Base-by-base conservation (phyloP, 2,329 filamentous ascomycete genomes). In the Xylaria sp. region DNA sequence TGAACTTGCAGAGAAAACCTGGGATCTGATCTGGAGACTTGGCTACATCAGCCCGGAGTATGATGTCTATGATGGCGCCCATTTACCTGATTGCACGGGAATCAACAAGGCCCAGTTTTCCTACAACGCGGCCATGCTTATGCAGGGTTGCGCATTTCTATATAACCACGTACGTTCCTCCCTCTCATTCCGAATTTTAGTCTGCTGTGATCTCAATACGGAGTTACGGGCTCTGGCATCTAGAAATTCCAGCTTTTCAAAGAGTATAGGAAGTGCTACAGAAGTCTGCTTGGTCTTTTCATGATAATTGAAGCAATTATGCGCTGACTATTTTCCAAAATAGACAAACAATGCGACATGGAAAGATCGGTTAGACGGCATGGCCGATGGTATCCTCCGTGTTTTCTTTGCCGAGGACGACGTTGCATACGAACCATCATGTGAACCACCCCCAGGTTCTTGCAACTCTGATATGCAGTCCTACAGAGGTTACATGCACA, bases 401-500 rank as follows among this genome's bases (percentile, higher is more conserved):
- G 79, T 83, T 69, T 89, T 89, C 79, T 89, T 88, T 80, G 83
- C 83, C 51, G 12, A 62, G 3, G 79, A 87, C 15, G 85, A 85
- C 51, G 83, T 91, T 72, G 89, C 92, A 73, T 88, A 82, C 65
- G 92, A 95, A 79, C 80, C 88, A 2, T 83, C 89, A 13, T 95
- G 92, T 80, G 91, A 94, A 73, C 81, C 84, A 3, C 28, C 70
- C 2, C 67, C 68, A 2, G 80, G 76, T 25, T 85, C 81, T 23
- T 95, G 93, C 82, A 90, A 90, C 67, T 84, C 87, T 57, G 93
- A 95, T 75, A 92, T 94, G 84, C 80, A 88, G 68, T 88, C 88
- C 1, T 94, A 91, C 86, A 93, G 93, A 80, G 91, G 90, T 48
- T 90, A 90, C 67, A 82, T 92, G 20, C 85, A 89, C 73, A 86